Conservation (phyloP, 75 land plant species). For the Selaginella tamariscina region DNA sequence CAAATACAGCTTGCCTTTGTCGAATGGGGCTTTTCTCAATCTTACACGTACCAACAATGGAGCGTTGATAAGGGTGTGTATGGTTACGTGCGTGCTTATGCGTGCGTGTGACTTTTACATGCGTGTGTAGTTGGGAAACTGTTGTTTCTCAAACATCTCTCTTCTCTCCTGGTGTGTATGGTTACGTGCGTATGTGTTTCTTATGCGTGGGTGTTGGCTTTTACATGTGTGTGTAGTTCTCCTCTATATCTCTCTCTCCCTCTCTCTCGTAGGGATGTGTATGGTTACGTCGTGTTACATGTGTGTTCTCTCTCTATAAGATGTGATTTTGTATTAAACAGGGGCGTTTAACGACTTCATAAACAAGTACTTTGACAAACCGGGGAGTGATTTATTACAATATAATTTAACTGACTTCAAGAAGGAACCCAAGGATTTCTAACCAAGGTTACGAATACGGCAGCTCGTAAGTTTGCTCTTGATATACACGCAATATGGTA, state of each 20-base stretch:
- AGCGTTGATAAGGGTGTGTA: constrained; percentile 23
- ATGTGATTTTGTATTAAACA: no score
- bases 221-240: no score
- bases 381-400: constrained; percentile 54
- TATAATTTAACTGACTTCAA: constrained; percentile 41
- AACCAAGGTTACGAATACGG: constrained; percentile 46
- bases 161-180: no score
- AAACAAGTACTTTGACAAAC: constrained; percentile 31
- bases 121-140: background rate
- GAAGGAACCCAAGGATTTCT: constrained; percentile 41
- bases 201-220: no score
- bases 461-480: constrained; percentile 61
- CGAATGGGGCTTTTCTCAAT: no score
- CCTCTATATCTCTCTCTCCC: background rate
- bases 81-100: no score
- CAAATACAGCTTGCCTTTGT: no score
- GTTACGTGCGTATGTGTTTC: no score
- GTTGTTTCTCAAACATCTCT: no score
- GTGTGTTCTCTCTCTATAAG: background rate
- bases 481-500: constrained; percentile 72
- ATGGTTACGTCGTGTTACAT: background rate
- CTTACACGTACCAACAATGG: constrained; percentile 33
- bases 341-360: constrained; percentile 31
- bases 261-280: constrained; percentile 1
- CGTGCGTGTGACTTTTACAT: background rate